A percentile compares a stretch with the other conserved stretches of the same genome.
phyloP scores from a whole-genome alignment of 2,329 filamentous ascomycete species.

The Colletotrichum graminicola region DNA sequence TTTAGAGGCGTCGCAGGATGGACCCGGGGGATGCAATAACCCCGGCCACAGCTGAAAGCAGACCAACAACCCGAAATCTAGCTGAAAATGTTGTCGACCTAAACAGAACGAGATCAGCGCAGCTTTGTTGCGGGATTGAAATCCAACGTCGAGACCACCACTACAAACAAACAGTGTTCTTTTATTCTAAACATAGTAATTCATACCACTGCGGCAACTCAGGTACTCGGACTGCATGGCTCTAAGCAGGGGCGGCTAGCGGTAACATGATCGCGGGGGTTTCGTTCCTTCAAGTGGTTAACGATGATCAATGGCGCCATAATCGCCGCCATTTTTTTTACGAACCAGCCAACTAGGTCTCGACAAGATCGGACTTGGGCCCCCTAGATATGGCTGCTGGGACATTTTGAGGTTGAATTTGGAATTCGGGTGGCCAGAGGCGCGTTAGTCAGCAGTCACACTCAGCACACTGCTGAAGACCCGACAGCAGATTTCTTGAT shows the following conservation, averaged over 20 bases:
- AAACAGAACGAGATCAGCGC: conserved; percentile 2
- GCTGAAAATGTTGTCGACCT: background rate
- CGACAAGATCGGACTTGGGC: background rate
- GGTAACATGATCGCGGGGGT: conserved; percentile 16
- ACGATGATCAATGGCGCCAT: conserved; percentile 13
- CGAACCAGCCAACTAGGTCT: conserved; percentile 1
- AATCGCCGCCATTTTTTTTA: conserved; percentile 16
- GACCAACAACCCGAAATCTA: background rate
- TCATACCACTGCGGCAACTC: background rate
- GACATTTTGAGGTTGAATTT: conserved; percentile 5
- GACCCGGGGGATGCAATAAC: too few relatives aligned
- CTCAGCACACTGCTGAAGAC: background rate
- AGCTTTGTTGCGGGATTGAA: conserved; percentile 10
- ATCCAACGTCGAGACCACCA: conserved; percentile 6
- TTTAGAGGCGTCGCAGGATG: background rate
- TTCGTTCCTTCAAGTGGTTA: conserved; percentile 8
- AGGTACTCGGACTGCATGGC: conserved; percentile 11
- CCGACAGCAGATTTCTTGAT: conserved; percentile 9
- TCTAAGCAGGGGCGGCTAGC: conserved; percentile 9
- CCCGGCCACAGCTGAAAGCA: background rate
- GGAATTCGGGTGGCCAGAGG: conserved; percentile 7
- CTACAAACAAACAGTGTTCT: conserved; percentile 15
- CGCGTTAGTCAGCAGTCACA: conserved; percentile 21
- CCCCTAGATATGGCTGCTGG: conserved; percentile 6
- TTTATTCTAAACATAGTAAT: conserved; percentile 33